Percentiles rank a stretch among this genome's conserved stretches.
Evolutionary conservation across 345 rosid species (phyloP).

Genomic region (Eucalyptus marginata): DNA sequence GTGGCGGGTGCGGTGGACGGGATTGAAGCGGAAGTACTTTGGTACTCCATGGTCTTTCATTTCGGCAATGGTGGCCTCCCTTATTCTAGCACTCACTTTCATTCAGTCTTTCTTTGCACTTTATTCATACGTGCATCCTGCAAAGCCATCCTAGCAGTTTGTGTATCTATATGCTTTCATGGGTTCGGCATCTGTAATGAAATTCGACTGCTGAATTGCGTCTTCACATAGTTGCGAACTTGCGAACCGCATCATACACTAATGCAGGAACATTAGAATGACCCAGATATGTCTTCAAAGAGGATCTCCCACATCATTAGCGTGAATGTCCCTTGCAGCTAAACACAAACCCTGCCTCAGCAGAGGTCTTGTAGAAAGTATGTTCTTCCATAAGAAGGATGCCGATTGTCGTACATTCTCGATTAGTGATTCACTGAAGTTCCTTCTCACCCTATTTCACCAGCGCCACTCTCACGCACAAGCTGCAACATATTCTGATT

Average conservation of each 20-base stretch:
- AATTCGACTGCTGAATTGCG: background rate
- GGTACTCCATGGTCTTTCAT: background rate
- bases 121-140: background rate
- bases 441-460: background rate
- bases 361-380: background rate
- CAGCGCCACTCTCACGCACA: background rate
- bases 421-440: background rate
- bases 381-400: background rate
- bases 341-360: background rate
- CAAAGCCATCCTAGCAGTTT: background rate
- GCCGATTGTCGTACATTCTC: background rate
- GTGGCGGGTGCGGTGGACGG: background rate
- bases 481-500: background rate
- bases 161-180: background rate
- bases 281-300: background rate
- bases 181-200: background rate
- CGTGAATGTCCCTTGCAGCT: background rate
- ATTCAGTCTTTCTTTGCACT: background rate
- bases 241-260: background rate
- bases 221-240: background rate
- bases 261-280: background rate
- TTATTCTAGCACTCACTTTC: background rate
- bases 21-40: background rate
- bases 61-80: background rate
- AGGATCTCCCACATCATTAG: background rate